Evolutionary conservation across 208 protist species (phyloP), one percentile per base, ranked within the genome.

Genomic region (Angomonas deanei): DNA sequence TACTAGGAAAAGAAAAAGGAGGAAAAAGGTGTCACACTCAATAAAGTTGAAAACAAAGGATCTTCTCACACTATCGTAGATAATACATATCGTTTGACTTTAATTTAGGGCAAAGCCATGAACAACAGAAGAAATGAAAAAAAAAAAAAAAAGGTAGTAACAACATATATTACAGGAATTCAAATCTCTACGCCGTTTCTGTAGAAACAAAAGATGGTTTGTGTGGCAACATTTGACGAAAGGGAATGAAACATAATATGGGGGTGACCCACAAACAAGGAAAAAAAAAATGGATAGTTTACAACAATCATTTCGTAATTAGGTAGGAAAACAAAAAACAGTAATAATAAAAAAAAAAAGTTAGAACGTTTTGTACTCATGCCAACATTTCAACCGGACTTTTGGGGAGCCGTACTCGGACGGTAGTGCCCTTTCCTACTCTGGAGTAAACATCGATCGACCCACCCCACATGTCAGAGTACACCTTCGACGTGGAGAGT

Each of bases 401-500:
- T 39, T 91, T 95, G 5, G 88, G 88, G 53, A 87, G 92, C 3
- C 72, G 78, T 8, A 95, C 79, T 13, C 88, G 88, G n/a, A 84
- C 81, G 2, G 84, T 91, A n/a, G 88, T 88, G 38, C 84, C 78
- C 3, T 53, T 30, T 0, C 72, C 64, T 0, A 38, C 23, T 0
- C 47, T 72, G 30, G 76, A 79, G 66, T 88, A 92, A 5, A 91
- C 50, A 48, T 88, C 76, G 50, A 95, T 91, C 32, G 68, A 73
- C 33, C 88, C 88, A 38, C 77, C 82, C 73, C 83, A 95, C 59
- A 92, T 72, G 46, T 89, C 84, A 79, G 86, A 86, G 76, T 92
- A 95, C 30, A 93, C 82, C 61, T 92, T 91, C 33, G 86, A 92
- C 10, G 78, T 91, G 0, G 89, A 76, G 3, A 95, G 62, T 0